phyloP scores from a whole-genome alignment of 2,329 filamentous ascomycete species.

The Penicillium sp. region DNA sequence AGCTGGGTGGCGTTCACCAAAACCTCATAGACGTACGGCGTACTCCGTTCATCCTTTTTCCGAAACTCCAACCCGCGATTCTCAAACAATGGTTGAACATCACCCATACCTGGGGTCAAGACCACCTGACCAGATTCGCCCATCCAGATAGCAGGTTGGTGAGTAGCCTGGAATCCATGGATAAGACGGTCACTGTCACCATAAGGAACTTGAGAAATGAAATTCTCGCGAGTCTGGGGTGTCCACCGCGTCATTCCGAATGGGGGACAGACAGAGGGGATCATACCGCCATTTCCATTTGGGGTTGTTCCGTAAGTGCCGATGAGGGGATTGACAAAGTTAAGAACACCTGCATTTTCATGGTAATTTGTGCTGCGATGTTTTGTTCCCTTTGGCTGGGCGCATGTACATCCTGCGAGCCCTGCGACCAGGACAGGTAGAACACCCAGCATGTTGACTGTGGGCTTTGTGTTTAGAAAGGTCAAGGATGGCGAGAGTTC shows the following conservation, averaged over 20 bases:
- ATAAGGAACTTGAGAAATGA: slow-evolving; percentile 50
- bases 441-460: neutral
- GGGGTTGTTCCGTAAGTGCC: slow-evolving; percentile 21
- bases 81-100: slow-evolving; percentile 37
- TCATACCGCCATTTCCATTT: slow-evolving; percentile 26
- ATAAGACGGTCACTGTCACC: slow-evolving; percentile 44
- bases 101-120: slow-evolving; percentile 40
- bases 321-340: slow-evolving; percentile 22
- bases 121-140: slow-evolving; percentile 49
- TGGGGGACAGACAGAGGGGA: slow-evolving; percentile 22
- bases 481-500: no score
- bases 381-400: neutral
- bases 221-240: slow-evolving; percentile 49
- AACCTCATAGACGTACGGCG: slow-evolving; percentile 48
- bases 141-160: slow-evolving; percentile 54
- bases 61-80: slow-evolving; percentile 43
- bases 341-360: slow-evolving; percentile 11
- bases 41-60: slow-evolving; percentile 45
- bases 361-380: slow-evolving; percentile 6
- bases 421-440: neutral
- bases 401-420: neutral
- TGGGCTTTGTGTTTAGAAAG: no score
- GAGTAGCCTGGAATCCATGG: slow-evolving; percentile 51
- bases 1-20: slow-evolving; percentile 39
- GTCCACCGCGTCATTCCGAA: slow-evolving; percentile 54